Conservation (phyloP, 2,329 filamentous ascomycete genomes). For the Sordariomycetes sp. region DNA sequence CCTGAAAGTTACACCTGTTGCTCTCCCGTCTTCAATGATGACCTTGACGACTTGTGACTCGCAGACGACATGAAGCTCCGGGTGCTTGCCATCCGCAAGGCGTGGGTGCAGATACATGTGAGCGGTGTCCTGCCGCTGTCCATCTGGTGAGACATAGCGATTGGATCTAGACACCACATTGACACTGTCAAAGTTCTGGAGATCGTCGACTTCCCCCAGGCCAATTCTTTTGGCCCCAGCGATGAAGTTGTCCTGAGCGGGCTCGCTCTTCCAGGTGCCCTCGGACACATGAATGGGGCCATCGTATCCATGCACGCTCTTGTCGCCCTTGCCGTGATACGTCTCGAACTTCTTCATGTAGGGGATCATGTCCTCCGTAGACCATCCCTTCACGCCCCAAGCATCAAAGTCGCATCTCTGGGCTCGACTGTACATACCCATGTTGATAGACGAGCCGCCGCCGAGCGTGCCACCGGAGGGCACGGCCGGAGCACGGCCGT, state of each 20-base stretch:
- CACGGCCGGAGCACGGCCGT: constrained; percentile 12
- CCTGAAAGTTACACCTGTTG: constrained; percentile 1
- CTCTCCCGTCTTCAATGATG: constrained; percentile 18
- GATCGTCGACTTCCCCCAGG: constrained; percentile 34
- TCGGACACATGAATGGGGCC: constrained; percentile 39
- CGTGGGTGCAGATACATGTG: constrained; percentile 32
- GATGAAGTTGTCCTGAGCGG: constrained; percentile 33
- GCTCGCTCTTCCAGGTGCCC: constrained; percentile 29
- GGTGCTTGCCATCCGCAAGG: constrained; percentile 26
- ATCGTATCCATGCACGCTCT: constrained; percentile 34
- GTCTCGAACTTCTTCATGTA: constrained; percentile 25
- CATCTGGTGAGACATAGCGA: constrained; percentile 26
- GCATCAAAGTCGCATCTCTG: constrained; percentile 10
- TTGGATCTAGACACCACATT: constrained; percentile 19
- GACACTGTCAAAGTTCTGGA: constrained; percentile 35
- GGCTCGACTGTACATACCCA: constrained; percentile 19
- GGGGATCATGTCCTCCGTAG: constrained; percentile 10
- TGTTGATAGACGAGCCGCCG: constrained; percentile 22
- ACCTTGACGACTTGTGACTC: constrained; percentile 44
- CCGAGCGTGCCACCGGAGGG: constrained; percentile 16
- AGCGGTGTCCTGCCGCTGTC: constrained; percentile 49
- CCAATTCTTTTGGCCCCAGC: constrained; percentile 33
- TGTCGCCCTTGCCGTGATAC: constrained; percentile 31
- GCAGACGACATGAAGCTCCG: constrained; percentile 50
- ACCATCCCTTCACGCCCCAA: constrained; percentile 10